Conservation (phyloP, 345 rosid species). For the Schrenkiella parvula region DNA sequence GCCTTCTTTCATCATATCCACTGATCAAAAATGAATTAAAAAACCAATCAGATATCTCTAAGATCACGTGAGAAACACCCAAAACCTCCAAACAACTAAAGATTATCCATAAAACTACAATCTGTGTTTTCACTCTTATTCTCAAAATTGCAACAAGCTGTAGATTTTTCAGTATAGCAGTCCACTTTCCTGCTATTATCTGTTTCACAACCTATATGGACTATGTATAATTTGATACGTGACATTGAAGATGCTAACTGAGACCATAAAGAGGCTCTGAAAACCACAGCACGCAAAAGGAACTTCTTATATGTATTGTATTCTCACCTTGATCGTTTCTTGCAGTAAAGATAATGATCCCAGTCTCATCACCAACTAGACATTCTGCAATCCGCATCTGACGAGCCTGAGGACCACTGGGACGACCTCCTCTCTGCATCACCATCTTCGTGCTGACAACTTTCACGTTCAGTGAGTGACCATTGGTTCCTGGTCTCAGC, state of each 20-base stretch:
- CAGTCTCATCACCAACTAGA: slow-evolving; percentile 94
- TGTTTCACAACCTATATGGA: background rate
- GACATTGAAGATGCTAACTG: background rate
- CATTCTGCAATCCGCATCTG: slow-evolving; percentile 89
- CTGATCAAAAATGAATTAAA: slow-evolving; percentile 34
- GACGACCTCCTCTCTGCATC: slow-evolving; percentile 66
- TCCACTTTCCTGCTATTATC: background rate
- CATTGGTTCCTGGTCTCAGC: slow-evolving; percentile 89
- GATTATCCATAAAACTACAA: background rate
- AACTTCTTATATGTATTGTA: background rate
- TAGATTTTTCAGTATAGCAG: background rate
- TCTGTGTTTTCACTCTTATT: background rate
- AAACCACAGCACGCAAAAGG: background rate
- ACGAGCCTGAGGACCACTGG: slow-evolving; percentile 68
- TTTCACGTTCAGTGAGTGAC: slow-evolving; percentile 79
- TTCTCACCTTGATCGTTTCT: slow-evolving; percentile 87
- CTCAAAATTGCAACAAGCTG: background rate
- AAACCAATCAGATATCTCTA: background rate
- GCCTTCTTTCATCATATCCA: slow-evolving; percentile 89
- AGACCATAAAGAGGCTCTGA: background rate
- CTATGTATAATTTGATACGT: background rate
- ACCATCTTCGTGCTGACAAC: slow-evolving; percentile 83
- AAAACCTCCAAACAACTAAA: background rate
- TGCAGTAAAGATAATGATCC: slow-evolving; percentile 80
- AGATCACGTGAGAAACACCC: background rate